Evolutionary conservation across 2,329 filamentous ascomycete species (phyloP).

Genomic region (Ophiostoma fasciatum): DNA sequence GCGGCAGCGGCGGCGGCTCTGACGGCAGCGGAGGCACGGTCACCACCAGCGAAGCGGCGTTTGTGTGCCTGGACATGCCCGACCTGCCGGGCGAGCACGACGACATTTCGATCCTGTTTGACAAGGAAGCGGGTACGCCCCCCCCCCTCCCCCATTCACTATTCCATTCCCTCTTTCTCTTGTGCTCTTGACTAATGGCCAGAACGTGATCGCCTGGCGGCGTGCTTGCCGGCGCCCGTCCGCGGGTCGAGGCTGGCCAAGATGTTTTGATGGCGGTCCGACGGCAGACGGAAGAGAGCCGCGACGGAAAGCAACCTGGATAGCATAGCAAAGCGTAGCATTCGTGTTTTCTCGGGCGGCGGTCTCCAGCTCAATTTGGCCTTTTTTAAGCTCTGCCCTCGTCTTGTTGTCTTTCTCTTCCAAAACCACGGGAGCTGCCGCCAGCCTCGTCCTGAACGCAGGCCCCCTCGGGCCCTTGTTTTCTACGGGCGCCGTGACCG

Average conservation of each 20-base stretch:
- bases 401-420: too few relatives aligned
- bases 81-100: constrained; percentile 88
- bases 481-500: too few relatives aligned
- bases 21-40: constrained; percentile 14
- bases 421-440: too few relatives aligned
- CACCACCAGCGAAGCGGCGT: constrained; percentile 38
- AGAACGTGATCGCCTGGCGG: constrained; percentile 40
- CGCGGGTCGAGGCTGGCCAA: constrained; percentile 26
- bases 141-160: too few relatives aligned
- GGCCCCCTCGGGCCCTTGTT: too few relatives aligned
- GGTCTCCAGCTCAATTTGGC: too few relatives aligned
- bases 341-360: not conserved
- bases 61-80: constrained; percentile 73
- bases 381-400: too few relatives aligned
- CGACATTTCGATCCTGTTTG: constrained; percentile 76
- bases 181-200: not conserved
- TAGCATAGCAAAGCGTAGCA: not conserved
- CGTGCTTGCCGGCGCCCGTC: constrained; percentile 40
- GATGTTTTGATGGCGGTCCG: constrained; percentile 9
- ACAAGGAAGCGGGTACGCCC: constrained; percentile 61
- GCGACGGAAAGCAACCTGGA: not conserved
- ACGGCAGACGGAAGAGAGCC: not conserved
- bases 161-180: constrained; percentile 1
- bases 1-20: not conserved
- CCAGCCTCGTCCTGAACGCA: too few relatives aligned